phyloP scores from a whole-genome alignment of 805 yeast genomes.

The Scheffersomyces amazonensis region DNA sequence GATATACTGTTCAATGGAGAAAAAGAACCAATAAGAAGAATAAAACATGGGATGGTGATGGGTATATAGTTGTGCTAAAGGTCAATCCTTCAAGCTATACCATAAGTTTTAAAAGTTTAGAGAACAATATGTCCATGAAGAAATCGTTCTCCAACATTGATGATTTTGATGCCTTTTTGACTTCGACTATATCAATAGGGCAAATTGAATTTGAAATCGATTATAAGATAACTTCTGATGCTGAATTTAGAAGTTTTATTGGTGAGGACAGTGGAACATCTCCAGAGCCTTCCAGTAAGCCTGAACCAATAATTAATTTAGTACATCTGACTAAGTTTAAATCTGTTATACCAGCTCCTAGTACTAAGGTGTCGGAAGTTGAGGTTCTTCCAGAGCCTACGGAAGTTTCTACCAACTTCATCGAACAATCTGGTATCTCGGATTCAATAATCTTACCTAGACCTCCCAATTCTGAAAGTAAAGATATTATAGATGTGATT shows the following conservation, averaged over 20 bases:
- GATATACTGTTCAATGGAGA: conserved; percentile 56
- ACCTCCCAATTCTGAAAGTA: conserved; percentile 1
- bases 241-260: neutral
- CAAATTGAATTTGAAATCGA: conserved; percentile 63
- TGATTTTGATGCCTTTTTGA: conserved; percentile 2
- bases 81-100: conserved; percentile 8
- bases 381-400: neutral
- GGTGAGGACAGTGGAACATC: neutral
- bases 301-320: too few species aligned
- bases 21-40: conserved; percentile 73
- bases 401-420: conserved; percentile 2
- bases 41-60: conserved; percentile 96
- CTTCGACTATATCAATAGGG: conserved; percentile 46
- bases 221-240: conserved; percentile 27
- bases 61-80: conserved; percentile 41
- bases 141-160: conserved; percentile 9
- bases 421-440: too few species aligned
- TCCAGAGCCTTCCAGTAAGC: neutral
- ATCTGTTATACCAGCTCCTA: neutral
- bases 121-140: conserved; percentile 16
- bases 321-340: neutral
- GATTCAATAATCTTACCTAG: conserved; percentile 5
- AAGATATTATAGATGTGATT: conserved; percentile 1
- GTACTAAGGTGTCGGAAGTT: neutral
- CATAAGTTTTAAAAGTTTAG: conserved; percentile 23